Evolutionary conservation across 257 asterid genomes (phyloP).

Genomic region (Primulina tabacum): DNA sequence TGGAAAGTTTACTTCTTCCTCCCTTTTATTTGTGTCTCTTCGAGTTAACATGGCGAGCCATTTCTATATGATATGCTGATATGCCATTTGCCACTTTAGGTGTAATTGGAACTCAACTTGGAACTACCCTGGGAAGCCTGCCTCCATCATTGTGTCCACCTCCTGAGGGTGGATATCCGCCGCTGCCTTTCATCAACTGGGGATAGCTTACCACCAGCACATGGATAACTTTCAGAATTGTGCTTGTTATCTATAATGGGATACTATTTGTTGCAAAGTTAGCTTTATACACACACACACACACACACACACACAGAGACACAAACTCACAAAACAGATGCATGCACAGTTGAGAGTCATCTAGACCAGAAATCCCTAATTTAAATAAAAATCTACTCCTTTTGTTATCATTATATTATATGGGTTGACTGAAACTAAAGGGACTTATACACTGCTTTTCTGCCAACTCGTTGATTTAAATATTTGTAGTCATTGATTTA

Average conservation of each 20-base stretch:
- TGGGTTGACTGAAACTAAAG: too few relatives aligned
- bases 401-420: too few relatives aligned
- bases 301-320: too few relatives aligned
- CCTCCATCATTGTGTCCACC: conserved; percentile 96
- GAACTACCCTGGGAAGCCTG: conserved; percentile 54
- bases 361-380: too few relatives aligned
- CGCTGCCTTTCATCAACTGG: conserved; percentile 82
- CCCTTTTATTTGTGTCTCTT: conserved; percentile 5
- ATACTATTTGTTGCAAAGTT: neutral
- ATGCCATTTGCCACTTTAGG: conserved; percentile 33
- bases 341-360: too few relatives aligned
- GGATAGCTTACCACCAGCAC: conserved; percentile 46
- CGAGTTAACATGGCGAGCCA: neutral
- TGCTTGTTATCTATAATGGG: neutral
- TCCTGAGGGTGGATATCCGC: conserved; percentile 82
- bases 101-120: conserved; percentile 47
- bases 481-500: too few relatives aligned
- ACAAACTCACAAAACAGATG: too few relatives aligned
- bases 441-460: too few relatives aligned
- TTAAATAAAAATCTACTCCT: too few relatives aligned
- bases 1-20: conserved; percentile 29
- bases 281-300: too few relatives aligned
- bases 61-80: conserved; percentile 16
- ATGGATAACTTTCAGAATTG: neutral
- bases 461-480: too few relatives aligned